A percentile compares a stretch with the other conserved stretches of the same genome.
Evolutionary conservation across 768 basidiomycete species (phyloP).

Genomic region (Hysterangium stoloniferum): DNA sequence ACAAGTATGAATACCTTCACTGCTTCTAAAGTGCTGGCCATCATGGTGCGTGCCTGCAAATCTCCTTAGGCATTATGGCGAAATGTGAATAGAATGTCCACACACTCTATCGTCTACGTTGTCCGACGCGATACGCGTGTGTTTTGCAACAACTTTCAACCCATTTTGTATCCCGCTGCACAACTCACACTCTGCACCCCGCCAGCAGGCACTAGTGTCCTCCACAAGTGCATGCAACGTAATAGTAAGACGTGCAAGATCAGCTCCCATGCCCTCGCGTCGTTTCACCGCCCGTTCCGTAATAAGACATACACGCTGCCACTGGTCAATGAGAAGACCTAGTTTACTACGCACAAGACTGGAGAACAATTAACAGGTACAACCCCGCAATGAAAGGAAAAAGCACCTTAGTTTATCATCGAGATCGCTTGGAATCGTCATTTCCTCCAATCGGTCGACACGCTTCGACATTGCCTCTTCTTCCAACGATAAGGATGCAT

Average conservation of each 20-base stretch:
- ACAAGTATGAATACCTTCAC: constrained; percentile 49
- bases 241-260: constrained; percentile 76
- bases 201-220: constrained; percentile 75
- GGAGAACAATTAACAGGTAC: constrained; percentile 9
- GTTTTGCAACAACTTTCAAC: constrained; percentile 54
- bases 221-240: constrained; percentile 72
- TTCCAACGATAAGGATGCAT: constrained; percentile 65
- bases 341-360: constrained; percentile 74
- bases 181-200: constrained; percentile 74
- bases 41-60: constrained; percentile 48
- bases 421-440: constrained; percentile 87
- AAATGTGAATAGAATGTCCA: constrained; percentile 11
- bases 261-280: constrained; percentile 86
- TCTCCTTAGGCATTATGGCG: not conserved
- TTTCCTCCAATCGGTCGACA: constrained; percentile 77
- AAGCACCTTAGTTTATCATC: constrained; percentile 78
- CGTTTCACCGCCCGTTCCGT: constrained; percentile 85
- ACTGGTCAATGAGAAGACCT: constrained; percentile 75
- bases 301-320: constrained; percentile 84
- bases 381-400: not conserved
- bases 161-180: constrained; percentile 72
- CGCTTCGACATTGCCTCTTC: constrained; percentile 82
- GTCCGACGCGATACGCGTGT: constrained; percentile 67
- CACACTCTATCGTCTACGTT: constrained; percentile 65
- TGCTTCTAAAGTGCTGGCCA: constrained; percentile 66